Evolutionary conservation across 352 stramenopile species (phyloP).

Genomic region (Globisporangium camurandrum): DNA sequence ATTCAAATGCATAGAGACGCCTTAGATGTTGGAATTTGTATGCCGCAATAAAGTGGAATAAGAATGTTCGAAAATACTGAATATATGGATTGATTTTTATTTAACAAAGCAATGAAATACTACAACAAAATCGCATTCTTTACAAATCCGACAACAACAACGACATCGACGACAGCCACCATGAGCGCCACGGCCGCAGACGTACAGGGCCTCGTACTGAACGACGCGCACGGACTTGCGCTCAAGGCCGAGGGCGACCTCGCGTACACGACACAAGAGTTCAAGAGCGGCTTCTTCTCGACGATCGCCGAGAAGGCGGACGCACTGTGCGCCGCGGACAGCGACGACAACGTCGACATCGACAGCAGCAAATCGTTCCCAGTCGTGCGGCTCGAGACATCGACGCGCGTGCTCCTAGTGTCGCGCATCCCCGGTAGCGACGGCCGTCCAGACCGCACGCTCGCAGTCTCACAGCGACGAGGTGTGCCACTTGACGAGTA

Average conservation of each 20-base stretch:
- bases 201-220: conserved; percentile 61
- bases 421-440: conserved; percentile 32
- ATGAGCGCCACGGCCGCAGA: conserved; percentile 9
- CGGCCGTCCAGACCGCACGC: conserved; percentile 32
- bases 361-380: conserved; percentile 29
- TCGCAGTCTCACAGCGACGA: conserved; percentile 52
- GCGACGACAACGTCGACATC: conserved; percentile 18
- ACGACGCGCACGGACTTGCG: conserved; percentile 65
- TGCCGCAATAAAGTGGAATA: too few relatives aligned
- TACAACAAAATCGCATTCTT: too few relatives aligned
- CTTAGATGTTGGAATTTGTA: too few relatives aligned
- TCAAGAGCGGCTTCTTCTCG: conserved; percentile 71
- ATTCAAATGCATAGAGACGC: too few relatives aligned
- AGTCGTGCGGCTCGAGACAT: conserved; percentile 48
- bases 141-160: not conserved
- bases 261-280: conserved; percentile 28
- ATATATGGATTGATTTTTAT: too few relatives aligned
- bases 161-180: not conserved
- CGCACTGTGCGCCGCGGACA: conserved; percentile 30
- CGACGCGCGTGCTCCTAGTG: conserved; percentile 43
- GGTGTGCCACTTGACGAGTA: conserved; percentile 18
- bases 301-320: conserved; percentile 64
- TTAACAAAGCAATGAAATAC: too few relatives aligned
- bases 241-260: conserved; percentile 64
- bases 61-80: too few relatives aligned